Base-by-base conservation (phyloP, 2,329 filamentous ascomycete species). In the Botrytis aclada region DNA sequence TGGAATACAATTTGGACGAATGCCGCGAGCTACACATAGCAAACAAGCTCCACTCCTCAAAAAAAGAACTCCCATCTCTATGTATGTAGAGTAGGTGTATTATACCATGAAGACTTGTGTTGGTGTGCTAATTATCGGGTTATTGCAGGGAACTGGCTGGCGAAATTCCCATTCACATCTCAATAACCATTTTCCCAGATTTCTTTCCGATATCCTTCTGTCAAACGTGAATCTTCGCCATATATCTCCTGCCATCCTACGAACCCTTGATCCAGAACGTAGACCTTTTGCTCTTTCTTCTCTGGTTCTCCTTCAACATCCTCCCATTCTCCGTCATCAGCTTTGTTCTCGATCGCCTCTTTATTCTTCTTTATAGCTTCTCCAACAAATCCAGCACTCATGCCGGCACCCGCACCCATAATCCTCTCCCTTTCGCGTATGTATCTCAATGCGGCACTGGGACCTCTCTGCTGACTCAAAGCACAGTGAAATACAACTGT, bases 401-500 rank as follows among this genome's bases (percentile, higher is more conserved):
- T 51, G 47, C 47, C 47, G 25, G 47, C 47, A 25, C 45, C 75
- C 7, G 74, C 76, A 72, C 75, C 75, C 41, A 85, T 73, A 32
- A 84, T 74, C 22, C 86, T 84, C 77, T 92, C 89, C 64, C 89
- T 86, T 83, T 94, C 92, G 51, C 92, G 85, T 74, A 95, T 77
- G 82, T 98, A 98, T 79, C 87, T 86, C 77, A 97, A 83, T 5
- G 96, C 96, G 5, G 95, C 94, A 69, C 88, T 88, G 0, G 96
- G 96, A 0, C 96, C 96, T 0, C 96, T 87, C 83, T 97, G 92
- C 84, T 98, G 96, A 77, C 92, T 95, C 72, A 98, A 85, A 29
- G 93, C 92, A 83, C 96, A 99, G 84, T 99, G 96, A 82, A 99
- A 99, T 1, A 99, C 89, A 22, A 99, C 94, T 18, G 88, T 91